phyloP scores from a whole-genome alignment of 257 asterid species.

The Mitragyna speciosa region DNA sequence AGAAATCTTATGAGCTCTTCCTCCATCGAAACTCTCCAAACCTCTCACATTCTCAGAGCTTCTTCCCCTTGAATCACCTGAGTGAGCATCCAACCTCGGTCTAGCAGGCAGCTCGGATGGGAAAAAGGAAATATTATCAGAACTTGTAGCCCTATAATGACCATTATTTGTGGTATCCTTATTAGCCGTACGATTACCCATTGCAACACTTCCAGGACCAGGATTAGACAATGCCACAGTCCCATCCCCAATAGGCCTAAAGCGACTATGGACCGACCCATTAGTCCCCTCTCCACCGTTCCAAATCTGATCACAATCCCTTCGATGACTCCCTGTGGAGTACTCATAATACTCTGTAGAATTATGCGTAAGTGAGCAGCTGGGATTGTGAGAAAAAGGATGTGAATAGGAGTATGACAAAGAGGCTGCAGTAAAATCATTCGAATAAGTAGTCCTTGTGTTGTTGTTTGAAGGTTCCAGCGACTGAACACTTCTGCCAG shows the following conservation, averaged over 20 bases:
- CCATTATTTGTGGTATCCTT: conserved; percentile 61
- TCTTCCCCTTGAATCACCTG: conserved; percentile 56
- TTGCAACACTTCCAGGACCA: conserved; percentile 48
- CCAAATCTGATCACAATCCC: conserved; percentile 76
- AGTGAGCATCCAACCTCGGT: conserved; percentile 53
- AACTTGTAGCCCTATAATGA: conserved; percentile 55
- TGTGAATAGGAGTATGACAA: conserved; percentile 74
- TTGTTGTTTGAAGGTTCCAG: conserved; percentile 63
- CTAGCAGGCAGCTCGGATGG: conserved; percentile 84
- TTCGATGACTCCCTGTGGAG: conserved; percentile 59
- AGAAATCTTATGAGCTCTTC: conserved; percentile 42
- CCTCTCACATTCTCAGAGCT: conserved; percentile 46
- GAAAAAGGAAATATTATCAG: conserved; percentile 66
- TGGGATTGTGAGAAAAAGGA: conserved; percentile 74
- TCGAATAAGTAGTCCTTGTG: conserved; percentile 67
- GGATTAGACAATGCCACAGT: conserved; percentile 58
- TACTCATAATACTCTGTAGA: conserved; percentile 66
- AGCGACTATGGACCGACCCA: conserved; percentile 85
- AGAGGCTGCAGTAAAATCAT: conserved; percentile 79
- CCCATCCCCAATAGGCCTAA: conserved; percentile 88
- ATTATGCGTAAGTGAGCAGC: conserved; percentile 82
- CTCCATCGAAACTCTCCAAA: conserved; percentile 46
- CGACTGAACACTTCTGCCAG: conserved; percentile 67
- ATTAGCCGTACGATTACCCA: conserved; percentile 39
- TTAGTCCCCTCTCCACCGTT: conserved; percentile 93